These are phyloP conservation scores for Abrus precatorius DNA, from an alignment of 306 rosid species.

Conservation along the genomic window DNA sequence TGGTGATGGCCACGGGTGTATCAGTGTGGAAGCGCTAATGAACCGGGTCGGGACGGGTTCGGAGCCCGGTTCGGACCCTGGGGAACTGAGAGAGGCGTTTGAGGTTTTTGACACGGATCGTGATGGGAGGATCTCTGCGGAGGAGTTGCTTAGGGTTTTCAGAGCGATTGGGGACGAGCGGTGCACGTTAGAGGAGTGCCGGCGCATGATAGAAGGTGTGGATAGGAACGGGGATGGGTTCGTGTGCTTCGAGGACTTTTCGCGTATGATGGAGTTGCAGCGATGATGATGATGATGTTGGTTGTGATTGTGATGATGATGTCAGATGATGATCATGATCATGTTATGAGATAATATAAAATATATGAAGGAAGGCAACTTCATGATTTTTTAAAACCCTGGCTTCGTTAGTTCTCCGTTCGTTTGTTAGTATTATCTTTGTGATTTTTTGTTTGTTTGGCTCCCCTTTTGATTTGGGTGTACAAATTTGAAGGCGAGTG, in stretches of 20 bases:
- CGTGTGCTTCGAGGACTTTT: slow-evolving; percentile 89
- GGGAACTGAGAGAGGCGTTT: slow-evolving; percentile 68
- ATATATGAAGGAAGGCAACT: slow-evolving; percentile 29
- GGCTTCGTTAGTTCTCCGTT: not conserved
- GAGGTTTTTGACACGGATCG: slow-evolving; percentile 78
- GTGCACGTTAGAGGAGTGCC: slow-evolving; percentile 92
- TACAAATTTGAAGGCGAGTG: not conserved
- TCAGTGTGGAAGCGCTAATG: slow-evolving; percentile 65
- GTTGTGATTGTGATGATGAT: slow-evolving; percentile 22
- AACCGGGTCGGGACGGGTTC: slow-evolving; percentile 58
- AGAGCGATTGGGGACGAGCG: slow-evolving; percentile 74
- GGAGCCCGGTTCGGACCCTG: slow-evolving; percentile 50
- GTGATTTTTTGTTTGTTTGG: not conserved
- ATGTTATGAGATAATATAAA: not conserved
- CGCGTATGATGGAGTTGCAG: slow-evolving; percentile 87
- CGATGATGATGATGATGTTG: slow-evolving; percentile 44
- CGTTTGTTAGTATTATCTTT: not conserved
- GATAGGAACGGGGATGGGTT: slow-evolving; percentile 82
- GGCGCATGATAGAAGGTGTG: slow-evolving; percentile 88
- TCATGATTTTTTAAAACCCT: not conserved
- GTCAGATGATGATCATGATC: slow-evolving; percentile 45
- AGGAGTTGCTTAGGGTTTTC: slow-evolving; percentile 77
- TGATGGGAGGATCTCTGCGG: slow-evolving; percentile 89
- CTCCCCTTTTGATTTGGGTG: not conserved
- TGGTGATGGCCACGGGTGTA: slow-evolving; percentile 53